Base-by-base conservation (phyloP, 2,329 filamentous ascomycete species). In the Zopfia rhizophila region DNA sequence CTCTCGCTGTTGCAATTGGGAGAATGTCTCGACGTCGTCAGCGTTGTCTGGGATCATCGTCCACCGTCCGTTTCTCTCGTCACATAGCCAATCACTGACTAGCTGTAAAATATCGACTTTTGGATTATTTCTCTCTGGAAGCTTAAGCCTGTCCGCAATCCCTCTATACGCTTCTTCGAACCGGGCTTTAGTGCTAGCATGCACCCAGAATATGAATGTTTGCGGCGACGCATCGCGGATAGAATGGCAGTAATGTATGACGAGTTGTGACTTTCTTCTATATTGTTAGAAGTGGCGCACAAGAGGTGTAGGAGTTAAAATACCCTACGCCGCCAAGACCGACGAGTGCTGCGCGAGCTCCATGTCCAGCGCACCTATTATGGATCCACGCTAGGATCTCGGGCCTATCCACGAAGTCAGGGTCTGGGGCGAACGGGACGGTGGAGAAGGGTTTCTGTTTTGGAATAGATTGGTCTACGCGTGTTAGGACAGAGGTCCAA, bases 81-180 rank as follows among this genome's bases (percentile, higher is more conserved):
- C n/a, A n/a, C n/a, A n/a, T n/a, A n/a, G n/a, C n/a, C n/a, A n/a
- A n/a, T n/a, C n/a, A n/a, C n/a, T n/a, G n/a, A n/a, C n/a, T n/a
- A n/a, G n/a, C n/a, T n/a, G n/a, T n/a, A n/a, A n/a, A n/a, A n/a
- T n/a, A 25, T 42, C 21, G 7, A 25, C 39, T 17, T 35, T 16
- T 13, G 39, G 39, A 24, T 42, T n/a, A 24, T 42, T 29, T 23
- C 29, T 10, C 5, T 29, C 39, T 5, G 14, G 28, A 35, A 42
- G 28, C 27, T 42, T 17, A 13, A 36, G 28, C 28, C 19, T 36
- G 12, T 44, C 17, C 4, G 40, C 22, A 23, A 44, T 36, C 4
- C 18, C 10, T 18, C 31, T 35, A 18, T 44, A 44, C 4, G 30
- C 40, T 29, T 44, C 40, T 21, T 44, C 40, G 18, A 44, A 44